These are phyloP conservation scores for Mucor plumbeus DNA, from an alignment of 371 early-diverging fungal genomes.

Conservation along the genomic window DNA sequence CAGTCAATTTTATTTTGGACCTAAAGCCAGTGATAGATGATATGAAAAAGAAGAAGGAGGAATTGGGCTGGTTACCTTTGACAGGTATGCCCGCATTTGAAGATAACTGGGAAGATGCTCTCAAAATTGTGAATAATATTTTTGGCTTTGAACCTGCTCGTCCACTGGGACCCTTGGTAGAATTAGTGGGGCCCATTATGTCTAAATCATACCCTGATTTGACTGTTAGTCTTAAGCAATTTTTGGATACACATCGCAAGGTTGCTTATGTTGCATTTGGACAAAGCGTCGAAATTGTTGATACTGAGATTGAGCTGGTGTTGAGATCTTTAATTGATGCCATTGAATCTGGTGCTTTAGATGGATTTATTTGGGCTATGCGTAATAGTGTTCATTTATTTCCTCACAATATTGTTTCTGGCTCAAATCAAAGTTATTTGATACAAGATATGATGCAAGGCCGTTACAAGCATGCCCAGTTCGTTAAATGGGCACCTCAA, in stretches of 20 bases:
- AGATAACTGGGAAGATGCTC: constrained; percentile 3
- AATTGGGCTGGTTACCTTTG: not conserved
- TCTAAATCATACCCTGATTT: constrained; percentile 5
- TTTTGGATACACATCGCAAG: constrained; percentile 22
- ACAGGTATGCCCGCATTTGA: not conserved
- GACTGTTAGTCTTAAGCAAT: not conserved
- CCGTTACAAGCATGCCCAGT: constrained; percentile 13
- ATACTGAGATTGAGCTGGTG: constrained; percentile 18
- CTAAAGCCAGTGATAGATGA: not conserved
- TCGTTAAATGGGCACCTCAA: constrained; percentile 46
- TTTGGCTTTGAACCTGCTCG: constrained; percentile 34
- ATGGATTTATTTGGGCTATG: constrained; percentile 46
- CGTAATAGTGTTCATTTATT: not conserved
- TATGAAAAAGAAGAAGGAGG: not conserved
- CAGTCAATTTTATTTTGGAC: not conserved
- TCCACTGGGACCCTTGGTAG: constrained; percentile 38
- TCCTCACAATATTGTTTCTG: constrained; percentile 14
- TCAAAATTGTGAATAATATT: constrained; percentile 32
- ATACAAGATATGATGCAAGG: constrained; percentile 1
- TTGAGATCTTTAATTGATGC: constrained; percentile 29
- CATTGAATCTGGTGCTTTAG: constrained; percentile 24
- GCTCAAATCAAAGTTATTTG: constrained; percentile 11
- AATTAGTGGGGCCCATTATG: constrained; percentile 39
- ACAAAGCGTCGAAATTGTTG: constrained; percentile 18
- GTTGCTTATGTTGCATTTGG: constrained; percentile 51